These are phyloP conservation scores for Oxytropis ochrocephala DNA, from an alignment of 306 rosid species.

Conservation along the genomic window DNA sequence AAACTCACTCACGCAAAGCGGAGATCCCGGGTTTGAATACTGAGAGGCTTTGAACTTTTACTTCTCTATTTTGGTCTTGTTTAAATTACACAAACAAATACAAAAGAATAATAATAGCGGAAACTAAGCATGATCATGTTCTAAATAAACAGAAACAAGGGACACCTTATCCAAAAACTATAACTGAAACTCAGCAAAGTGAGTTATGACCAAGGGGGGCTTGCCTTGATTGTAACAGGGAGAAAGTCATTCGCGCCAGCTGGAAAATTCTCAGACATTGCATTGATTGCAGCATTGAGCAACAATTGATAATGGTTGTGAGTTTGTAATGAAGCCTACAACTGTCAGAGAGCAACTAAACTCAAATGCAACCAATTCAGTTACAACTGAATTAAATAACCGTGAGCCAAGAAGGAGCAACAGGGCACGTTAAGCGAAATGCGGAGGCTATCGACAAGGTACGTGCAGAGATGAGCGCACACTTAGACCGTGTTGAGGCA, in stretches of 20 bases:
- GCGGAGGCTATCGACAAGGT: too few relatives aligned
- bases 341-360: constrained; percentile 66
- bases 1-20: too few relatives aligned
- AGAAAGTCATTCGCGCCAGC: constrained; percentile 80
- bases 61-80: not conserved
- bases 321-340: too few relatives aligned
- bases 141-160: not conserved
- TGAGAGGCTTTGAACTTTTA: too few relatives aligned
- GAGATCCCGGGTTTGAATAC: too few relatives aligned
- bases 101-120: not conserved
- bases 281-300: constrained; percentile 56
- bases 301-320: constrained; percentile 46
- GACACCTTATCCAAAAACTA: not conserved
- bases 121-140: not conserved
- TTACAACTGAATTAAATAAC: too few relatives aligned
- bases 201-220: constrained; percentile 63
- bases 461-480: too few relatives aligned
- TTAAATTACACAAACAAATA: not conserved
- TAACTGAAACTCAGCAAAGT: constrained; percentile 19
- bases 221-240: constrained; percentile 80
- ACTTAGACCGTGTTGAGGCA: too few relatives aligned
- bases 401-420: too few relatives aligned
- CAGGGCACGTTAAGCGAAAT: too few relatives aligned
- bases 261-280: constrained; percentile 55
- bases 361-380: constrained; percentile 1